Percentiles rank a stretch among this genome's conserved stretches.
phyloP scores from a whole-genome alignment of 108 stramenopile genomes.

The Nannochloropsis oceanica region DNA sequence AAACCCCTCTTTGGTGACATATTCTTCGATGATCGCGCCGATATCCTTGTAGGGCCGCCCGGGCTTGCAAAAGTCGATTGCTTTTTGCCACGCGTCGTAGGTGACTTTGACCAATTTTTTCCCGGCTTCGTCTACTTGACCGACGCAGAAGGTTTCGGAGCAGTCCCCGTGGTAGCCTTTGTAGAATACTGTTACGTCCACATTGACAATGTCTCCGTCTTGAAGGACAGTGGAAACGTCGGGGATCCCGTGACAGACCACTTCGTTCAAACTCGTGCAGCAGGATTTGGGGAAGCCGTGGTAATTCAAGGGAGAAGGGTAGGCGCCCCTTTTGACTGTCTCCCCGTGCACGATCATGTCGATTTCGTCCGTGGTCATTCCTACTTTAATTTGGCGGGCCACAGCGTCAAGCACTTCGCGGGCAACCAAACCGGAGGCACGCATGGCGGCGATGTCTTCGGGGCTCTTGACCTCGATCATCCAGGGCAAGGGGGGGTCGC shows the following conservation, averaged over 20 bases:
- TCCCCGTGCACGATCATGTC: constrained; percentile 78
- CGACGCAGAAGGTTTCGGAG: constrained; percentile 89
- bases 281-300: constrained; percentile 82
- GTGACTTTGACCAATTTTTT: constrained; percentile 57
- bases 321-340: constrained; percentile 67
- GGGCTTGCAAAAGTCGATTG: constrained; percentile 35
- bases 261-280: constrained; percentile 41
- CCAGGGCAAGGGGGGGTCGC: constrained; percentile 23
- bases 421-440: constrained; percentile 59
- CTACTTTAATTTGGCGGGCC: constrained; percentile 56
- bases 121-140: constrained; percentile 62
- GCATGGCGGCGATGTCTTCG: constrained; percentile 78
- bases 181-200: constrained; percentile 80
- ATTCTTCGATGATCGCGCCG: constrained; percentile 76
- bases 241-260: constrained; percentile 98
- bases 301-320: constrained; percentile 93
- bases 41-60: constrained; percentile 74
- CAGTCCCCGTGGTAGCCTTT: constrained; percentile 97
- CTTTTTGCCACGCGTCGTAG: constrained; percentile 36
- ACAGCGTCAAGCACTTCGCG: constrained; percentile 76
- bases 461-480: constrained; percentile 66
- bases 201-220: constrained; percentile 82
- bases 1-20: constrained; percentile 36
- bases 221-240: constrained; percentile 55
- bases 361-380: constrained; percentile 91